Percentiles rank a stretch among this genome's conserved stretches.
These are phyloP conservation scores for Trametes cinnabarina DNA, from an alignment of 768 basidiomycete species.

Conservation along the genomic window DNA sequence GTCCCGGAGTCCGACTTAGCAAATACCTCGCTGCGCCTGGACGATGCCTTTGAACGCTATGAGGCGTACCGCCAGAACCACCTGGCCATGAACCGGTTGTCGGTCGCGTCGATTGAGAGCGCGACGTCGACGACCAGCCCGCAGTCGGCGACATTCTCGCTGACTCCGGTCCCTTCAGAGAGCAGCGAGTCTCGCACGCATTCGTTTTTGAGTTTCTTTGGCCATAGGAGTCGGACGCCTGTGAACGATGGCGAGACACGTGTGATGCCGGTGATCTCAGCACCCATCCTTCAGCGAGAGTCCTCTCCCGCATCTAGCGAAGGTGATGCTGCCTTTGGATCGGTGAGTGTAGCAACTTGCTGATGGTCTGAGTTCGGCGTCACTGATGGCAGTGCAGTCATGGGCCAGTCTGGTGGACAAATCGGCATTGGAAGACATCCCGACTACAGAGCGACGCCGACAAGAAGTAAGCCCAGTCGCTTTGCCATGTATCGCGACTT, in stretches of 20 bases:
- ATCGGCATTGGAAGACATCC: conserved; percentile 77
- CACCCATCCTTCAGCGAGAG: conserved; percentile 49
- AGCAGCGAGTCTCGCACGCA: conserved; percentile 38
- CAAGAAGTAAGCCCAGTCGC: conserved; percentile 89
- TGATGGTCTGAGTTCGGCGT: neutral
- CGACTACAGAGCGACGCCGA: conserved; percentile 72
- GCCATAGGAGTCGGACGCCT: conserved; percentile 50
- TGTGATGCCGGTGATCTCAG: conserved; percentile 59
- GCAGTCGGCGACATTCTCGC: conserved; percentile 7
- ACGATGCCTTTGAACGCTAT: conserved; percentile 90
- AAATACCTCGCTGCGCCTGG: conserved; percentile 38
- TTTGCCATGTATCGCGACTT: neutral
- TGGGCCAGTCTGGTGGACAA: conserved; percentile 93
- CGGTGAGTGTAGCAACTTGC: conserved; percentile 39
- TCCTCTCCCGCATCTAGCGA: conserved; percentile 39
- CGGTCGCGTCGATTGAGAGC: conserved; percentile 60
- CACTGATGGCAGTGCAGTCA: conserved; percentile 46
- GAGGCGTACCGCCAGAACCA: conserved; percentile 72
- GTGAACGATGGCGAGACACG: conserved; percentile 44
- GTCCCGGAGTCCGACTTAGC: conserved; percentile 34
- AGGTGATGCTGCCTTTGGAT: conserved; percentile 65
- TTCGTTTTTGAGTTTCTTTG: conserved; percentile 62
- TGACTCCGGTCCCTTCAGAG: conserved; percentile 32
- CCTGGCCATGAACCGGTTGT: conserved; percentile 49
- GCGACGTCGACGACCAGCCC: conserved; percentile 27